Base-by-base conservation (phyloP, 441 rosid species). In the Cnidoscolus chayamansa region DNA sequence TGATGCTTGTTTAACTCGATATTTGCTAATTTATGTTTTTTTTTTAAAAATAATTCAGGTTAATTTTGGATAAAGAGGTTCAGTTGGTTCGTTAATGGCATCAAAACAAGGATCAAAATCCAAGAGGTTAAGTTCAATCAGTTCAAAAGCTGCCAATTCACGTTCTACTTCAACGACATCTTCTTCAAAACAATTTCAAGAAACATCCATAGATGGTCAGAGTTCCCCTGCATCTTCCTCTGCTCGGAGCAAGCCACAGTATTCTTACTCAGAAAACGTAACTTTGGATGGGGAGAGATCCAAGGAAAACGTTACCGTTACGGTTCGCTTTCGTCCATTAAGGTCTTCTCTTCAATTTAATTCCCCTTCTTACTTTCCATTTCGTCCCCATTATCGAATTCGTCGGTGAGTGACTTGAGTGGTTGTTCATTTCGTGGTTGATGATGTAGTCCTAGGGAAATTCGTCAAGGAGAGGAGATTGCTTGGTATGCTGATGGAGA, bases 401-500 rank as follows among this genome's bases (percentile, higher is more conserved):
- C 45, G 13, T 56, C 37, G 30, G 72, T n/a, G 56, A n/a, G 48
- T 48, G 31, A 50, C 56, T 72, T 0, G 7, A 7, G 0, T 68
- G 67, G 68, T 64, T 63, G 59, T 73, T 84, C 69, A 74, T 58
- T 69, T 20, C 31, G 63, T 75, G 49, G 56, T 70, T 74, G 56
- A 51, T 82, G 62, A 67, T 48, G 72, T 74, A 95, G 99, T 84
- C 99, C 96, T n/a, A 85, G 97, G 82, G 99, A 96, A 85, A 93
- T 93, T 79, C 97, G 98, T 62, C 96, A 81, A 72, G 99, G 99
- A 16, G 99, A 93, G 84, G 99, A 93, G 88, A 88, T 96, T 84
- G 94, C 99, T 17, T 95, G 99, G 99, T 95, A 95, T 73, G 98
- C 99, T 0, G 99, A 95, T 73, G 98, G 99, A 65, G 97, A 95